Conservation (phyloP, 306 rosid species). For the Castanea sativa region DNA sequence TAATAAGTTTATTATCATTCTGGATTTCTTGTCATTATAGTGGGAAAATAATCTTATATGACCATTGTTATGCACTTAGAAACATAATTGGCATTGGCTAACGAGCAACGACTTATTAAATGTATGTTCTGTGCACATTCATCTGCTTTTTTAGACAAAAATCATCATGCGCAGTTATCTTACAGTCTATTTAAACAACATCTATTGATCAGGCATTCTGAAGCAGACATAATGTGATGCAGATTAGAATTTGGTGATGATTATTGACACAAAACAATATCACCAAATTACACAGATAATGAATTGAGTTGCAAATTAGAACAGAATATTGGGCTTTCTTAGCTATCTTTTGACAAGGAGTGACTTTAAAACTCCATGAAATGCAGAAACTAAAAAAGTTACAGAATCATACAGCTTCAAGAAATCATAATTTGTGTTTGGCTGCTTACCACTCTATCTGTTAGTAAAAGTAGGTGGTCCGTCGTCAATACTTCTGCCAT, state of each 20-base stretch:
- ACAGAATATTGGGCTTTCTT: neutral
- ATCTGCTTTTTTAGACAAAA: neutral
- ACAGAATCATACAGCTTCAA: neutral
- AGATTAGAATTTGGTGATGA: neutral
- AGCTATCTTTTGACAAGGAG: neutral
- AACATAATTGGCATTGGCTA: too few relatives aligned
- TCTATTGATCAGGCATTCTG: neutral
- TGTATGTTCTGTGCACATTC: neutral
- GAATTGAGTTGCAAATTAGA: neutral
- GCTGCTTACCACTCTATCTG: conserved; percentile 67
- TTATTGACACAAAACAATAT: neutral
- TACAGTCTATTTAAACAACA: neutral
- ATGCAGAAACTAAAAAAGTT: neutral
- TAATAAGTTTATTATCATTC: neutral
- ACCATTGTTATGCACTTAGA: too few relatives aligned
- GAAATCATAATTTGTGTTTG: neutral
- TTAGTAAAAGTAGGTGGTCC: conserved; percentile 60
- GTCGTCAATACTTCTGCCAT: conserved; percentile 70
- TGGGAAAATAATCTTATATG: too few relatives aligned
- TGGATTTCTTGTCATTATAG: neutral
- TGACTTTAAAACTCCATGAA: neutral
- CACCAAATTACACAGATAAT: neutral
- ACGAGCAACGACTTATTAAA: too few relatives aligned
- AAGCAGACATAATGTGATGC: too few relatives aligned
- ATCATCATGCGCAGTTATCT: neutral